Percentiles rank a stretch among this genome's conserved stretches.
Evolutionary conservation across 1,284 basidiomycete species (phyloP).

Genomic region (Ustilago lituana): DNA sequence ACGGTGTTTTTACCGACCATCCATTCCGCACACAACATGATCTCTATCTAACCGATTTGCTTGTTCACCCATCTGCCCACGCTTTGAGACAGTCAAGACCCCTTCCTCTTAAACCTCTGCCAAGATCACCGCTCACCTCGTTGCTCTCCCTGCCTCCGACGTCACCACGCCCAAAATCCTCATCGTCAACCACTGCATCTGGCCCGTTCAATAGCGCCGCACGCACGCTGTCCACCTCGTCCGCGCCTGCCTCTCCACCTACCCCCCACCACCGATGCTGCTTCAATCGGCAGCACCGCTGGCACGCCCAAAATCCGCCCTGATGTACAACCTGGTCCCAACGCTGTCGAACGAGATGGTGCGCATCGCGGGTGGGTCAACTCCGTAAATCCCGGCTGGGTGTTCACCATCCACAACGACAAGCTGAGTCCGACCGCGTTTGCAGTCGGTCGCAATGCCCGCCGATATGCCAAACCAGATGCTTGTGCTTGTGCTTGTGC

Average conservation of each 20-base stretch:
- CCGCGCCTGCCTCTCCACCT: constrained; percentile 73
- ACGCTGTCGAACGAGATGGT: constrained; percentile 83
- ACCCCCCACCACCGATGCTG: too few species aligned
- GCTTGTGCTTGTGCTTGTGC: constrained; percentile 72
- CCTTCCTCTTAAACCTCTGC: too few species aligned
- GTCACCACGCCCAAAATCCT: too few species aligned
- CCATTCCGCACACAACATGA: too few species aligned
- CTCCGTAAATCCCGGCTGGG: constrained; percentile 78
- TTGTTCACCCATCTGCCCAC: too few species aligned
- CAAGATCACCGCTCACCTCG: too few species aligned
- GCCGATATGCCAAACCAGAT: constrained; percentile 77
- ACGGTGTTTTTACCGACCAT: too few species aligned
- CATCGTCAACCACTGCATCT: constrained; percentile 77
- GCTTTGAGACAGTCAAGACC: too few species aligned
- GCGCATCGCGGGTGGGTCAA: constrained; percentile 80
- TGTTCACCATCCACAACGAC: constrained; percentile 71
- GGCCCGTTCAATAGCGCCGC: constrained; percentile 72
- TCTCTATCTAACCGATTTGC: too few species aligned
- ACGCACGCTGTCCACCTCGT: constrained; percentile 75
- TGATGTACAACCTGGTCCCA: constrained; percentile 79
- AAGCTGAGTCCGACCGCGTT: constrained; percentile 67
- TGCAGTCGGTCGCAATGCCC: constrained; percentile 77
- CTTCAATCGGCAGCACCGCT: constrained; percentile 76
- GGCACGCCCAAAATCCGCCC: constrained; percentile 75
- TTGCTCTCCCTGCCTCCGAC: too few species aligned